These are phyloP conservation scores for Boletus sp. DNA, from an alignment of 1,284 basidiomycete genomes.

Conservation along the genomic window DNA sequence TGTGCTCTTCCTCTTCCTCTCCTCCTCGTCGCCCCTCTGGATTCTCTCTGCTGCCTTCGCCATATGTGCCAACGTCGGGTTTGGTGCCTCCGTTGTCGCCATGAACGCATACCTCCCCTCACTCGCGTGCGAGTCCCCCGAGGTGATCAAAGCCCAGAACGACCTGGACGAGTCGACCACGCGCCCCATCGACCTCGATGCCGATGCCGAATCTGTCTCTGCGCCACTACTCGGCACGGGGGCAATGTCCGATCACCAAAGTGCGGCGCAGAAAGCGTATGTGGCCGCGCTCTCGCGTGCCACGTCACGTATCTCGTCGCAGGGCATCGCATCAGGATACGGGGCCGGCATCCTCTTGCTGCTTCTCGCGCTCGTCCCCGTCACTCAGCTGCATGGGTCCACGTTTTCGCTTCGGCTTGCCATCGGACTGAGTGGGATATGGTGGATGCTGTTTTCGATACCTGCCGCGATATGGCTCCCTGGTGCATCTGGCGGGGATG, in stretches of 20 bases:
- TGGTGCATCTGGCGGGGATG: conserved; percentile 12
- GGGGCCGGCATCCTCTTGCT: conserved; percentile 74
- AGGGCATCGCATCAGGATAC: conserved; percentile 86
- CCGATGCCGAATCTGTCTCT: conserved; percentile 22
- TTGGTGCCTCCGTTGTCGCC: conserved; percentile 84
- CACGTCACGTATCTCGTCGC: conserved; percentile 79
- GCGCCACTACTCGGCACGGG: conserved; percentile 33
- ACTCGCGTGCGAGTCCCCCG: conserved; percentile 68
- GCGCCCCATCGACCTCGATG: conserved; percentile 29
- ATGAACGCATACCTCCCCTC: conserved; percentile 88
- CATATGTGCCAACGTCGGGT: conserved; percentile 78
- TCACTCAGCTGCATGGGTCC: conserved; percentile 66
- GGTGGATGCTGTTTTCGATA: conserved; percentile 84
- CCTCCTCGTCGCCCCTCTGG: conserved; percentile 73
- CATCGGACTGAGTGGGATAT: conserved; percentile 78
- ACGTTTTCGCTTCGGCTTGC: conserved; percentile 78
- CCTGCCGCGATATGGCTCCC: conserved; percentile 79
- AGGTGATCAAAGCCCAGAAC: conserved; percentile 53
- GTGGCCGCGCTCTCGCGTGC: conserved; percentile 62
- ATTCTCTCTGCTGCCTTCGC: conserved; percentile 63
- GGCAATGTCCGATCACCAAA: conserved; percentile 10
- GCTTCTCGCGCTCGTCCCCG: conserved; percentile 72
- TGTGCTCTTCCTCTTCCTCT: conserved; percentile 73
- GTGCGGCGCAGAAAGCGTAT: conserved; percentile 41
- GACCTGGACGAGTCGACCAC: conserved; percentile 36